Evolutionary conservation across 169 alveolate genomes (phyloP), one percentile per base, ranked within the genome.

Genomic region (Plasmodium reichenowi): DNA sequence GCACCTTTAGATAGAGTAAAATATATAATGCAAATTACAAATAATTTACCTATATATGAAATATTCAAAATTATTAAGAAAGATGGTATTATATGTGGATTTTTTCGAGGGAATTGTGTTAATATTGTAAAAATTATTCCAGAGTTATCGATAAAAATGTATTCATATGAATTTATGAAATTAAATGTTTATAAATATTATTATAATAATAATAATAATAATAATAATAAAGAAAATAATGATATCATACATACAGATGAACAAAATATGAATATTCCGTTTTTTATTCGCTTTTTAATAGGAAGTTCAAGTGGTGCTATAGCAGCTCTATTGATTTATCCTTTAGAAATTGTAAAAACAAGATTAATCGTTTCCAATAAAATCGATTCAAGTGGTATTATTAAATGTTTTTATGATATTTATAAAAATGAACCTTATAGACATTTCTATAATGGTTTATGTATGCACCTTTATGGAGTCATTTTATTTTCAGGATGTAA

Each of bases 231-330:
- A 32, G 47, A 38, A 5, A 17, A 10, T 10, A 17, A 6, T 8
- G 12, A 0, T n/a, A 48, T 43, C 1, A 38, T 38, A 5, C 6
- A 38, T 0, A 38, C 47, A 0, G 75, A 72, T 38, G 68, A 56
- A 22, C 43, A 15, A 9, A 66, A 78, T 58, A 52, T 78, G 1
- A 60, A 78, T 26, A 78, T 78, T 0, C 89, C 89, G 0, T 78
- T 78, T 70, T 78, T 78, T 60, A 78, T 78, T 15, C 89, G 89
- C 1, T 78, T 78, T 47, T 64, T 78, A 58, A 78, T 78, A 29
- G 89, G 89, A 32, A 78, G 89, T 47, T 78, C 89, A 67, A 78
- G 89, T 45, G 89, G 89, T 52, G 89, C 54, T 22, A 78, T 78
- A 78, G 89, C 89, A 12, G 89, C 89, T 0, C 10, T 78, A 43